Conservation (phyloP, 2,329 filamentous ascomycete genomes). For the Teratosphaeria zuluensis region DNA sequence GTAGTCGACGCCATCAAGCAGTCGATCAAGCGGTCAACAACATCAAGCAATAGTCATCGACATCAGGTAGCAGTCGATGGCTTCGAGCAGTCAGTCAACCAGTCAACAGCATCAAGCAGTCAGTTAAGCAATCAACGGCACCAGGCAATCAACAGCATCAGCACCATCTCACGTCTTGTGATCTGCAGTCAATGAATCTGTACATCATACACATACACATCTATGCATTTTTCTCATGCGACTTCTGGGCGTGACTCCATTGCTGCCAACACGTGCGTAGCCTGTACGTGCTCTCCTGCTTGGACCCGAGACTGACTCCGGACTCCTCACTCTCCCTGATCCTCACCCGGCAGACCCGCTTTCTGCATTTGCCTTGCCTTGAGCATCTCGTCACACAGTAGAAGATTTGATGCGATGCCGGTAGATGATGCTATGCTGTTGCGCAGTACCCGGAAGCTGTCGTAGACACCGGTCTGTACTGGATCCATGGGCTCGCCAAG, state of each 20-base stretch:
- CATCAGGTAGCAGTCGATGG: too few species aligned
- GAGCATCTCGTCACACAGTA: conserved; percentile 92
- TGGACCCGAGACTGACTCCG: not conserved
- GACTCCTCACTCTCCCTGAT: not conserved
- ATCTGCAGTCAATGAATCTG: not conserved
- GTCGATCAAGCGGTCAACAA: too few species aligned
- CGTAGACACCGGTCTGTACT: conserved; percentile 81
- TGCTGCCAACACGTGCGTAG: not conserved
- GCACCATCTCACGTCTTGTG: not conserved
- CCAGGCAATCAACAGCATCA: too few species aligned
- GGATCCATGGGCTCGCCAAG: conserved; percentile 94
- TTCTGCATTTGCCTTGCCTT: conserved; percentile 90
- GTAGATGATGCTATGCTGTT: conserved; percentile 91
- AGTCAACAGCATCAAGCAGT: too few species aligned
- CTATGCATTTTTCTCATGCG: not conserved
- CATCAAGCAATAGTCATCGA: too few species aligned
- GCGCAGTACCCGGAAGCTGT: conserved; percentile 88
- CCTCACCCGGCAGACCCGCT: conserved; percentile 21
- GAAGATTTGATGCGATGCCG: conserved; percentile 87
- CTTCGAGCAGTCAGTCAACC: too few species aligned
- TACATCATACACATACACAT: not conserved
- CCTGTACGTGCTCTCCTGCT: not conserved
- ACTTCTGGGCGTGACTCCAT: not conserved
- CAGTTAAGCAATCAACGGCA: too few species aligned
- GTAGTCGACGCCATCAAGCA: too few species aligned